Base-by-base conservation (phyloP, 2,329 filamentous ascomycete genomes). In the Leptographium radiaticola region DNA sequence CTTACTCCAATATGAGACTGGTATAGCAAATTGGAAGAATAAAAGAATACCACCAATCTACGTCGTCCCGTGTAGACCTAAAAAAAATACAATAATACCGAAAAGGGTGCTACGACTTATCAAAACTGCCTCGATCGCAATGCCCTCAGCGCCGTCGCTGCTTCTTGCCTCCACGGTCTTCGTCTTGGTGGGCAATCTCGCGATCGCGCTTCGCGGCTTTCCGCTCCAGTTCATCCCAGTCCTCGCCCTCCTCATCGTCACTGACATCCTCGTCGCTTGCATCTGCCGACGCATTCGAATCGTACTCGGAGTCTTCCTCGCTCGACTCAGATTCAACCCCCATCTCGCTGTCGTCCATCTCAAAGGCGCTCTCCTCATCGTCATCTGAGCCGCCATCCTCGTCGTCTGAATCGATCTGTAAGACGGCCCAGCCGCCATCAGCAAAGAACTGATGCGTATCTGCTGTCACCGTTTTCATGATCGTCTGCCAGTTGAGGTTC, bases 401-500 rank as follows among this genome's bases (percentile, higher is more conserved):
- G 15, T 86, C 87, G 64, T 97, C 93, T 0, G 86, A 89, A 56
- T 96, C 91, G 39, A 84, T 84, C 53, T 84, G 83, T 56, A 98
- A 68, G 79, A 98, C 97, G 2, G 82, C 86, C 93, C 93, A 98
- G 47, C 93, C 93, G 36, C 94, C 93, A 59, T 97, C 91, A 5
- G 78, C 81, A 69, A 96, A 98, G 80, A 98, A 98, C 62, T 86
- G 81, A 66, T 98, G 91, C 2, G 93, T 88, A 66, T 98, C 90
- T 39, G 86, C 84, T 20, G 87, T 91, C 31, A 98, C 90, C 0
- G 93, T 98, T 77, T 98, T 98, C 89, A 98, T 98, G 66, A 98
- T 98, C 16, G 90, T 95, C 12, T 87, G 86, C 93, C 93, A 98
- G 76, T 97, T 97, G 55, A 98, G 77, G 72, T 98, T 98, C 61